Base-by-base conservation (phyloP, 2,329 filamentous ascomycete species). In the Colletotrichum spinosum region DNA sequence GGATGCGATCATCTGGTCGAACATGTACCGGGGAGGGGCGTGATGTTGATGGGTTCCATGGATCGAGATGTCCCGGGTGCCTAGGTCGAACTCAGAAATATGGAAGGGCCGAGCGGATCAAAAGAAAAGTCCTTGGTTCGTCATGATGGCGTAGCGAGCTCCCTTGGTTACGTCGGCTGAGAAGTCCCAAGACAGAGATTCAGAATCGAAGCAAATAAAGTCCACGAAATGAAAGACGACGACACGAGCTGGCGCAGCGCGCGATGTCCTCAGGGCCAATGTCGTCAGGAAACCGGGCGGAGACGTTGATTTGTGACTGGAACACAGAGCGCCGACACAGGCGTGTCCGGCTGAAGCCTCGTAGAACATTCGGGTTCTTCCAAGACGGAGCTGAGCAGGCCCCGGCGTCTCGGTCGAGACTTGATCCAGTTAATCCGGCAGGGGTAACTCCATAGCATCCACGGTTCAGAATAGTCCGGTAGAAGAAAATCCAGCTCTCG, bases 171-270 rank as follows among this genome's bases (percentile, higher is more conserved):
- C 5, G 44, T 15, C 4, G 37, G 15, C 12, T 37, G 54, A 17
- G 39, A 10, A 39, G 34, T 41, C 42, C 39, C 9, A 11, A 25
- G 39, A 12, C 49, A 15, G 25, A 60, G 38, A 49, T 35, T 48
- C 33, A 34, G 37, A 35, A 55, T 61, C 62, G 57, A 63, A 55
- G 51, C 34, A 58, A 52, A 56, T 38, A 55, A 34, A 65, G 65
- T 50, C 68, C 65, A 63, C 50, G 55, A 41, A 56, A 53, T 45
- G 65, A 67, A 66, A 62, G 33, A 46, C 44, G 41, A 53, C 17
- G 34, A 37, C 39, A 52, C 57, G 41, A n/a, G 51, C 42, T 13
- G 51, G 15, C 4, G 42, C 48, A n/a, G 49, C 12, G 49, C 44
- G 44, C 13, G 10, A 48, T 25, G 13, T 37, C 39, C 62, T 25